These are phyloP conservation scores for Pythium biforme DNA, from an alignment of 352 stramenopile species.

Conservation along the genomic window DNA sequence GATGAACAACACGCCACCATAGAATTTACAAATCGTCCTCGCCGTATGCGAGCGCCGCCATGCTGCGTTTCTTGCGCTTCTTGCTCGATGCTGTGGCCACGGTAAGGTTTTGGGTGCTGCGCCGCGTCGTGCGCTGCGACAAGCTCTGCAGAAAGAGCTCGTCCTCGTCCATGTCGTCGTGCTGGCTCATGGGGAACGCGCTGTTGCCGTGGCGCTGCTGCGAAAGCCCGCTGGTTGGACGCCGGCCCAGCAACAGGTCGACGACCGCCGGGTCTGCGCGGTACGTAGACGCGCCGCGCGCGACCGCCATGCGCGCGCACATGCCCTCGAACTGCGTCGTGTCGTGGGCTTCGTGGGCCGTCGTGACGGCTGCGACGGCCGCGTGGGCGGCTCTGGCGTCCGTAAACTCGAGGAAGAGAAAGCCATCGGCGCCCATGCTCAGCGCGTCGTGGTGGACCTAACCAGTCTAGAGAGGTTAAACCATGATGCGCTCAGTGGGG, in stretches of 20 bases:
- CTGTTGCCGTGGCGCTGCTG: constrained; percentile 33
- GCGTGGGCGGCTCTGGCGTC: constrained; percentile 35
- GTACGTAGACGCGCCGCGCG: constrained; percentile 29
- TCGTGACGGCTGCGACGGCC: constrained; percentile 29
- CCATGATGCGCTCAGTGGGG: too few species aligned
- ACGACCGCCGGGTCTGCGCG: constrained; percentile 37
- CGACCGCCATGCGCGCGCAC: constrained; percentile 42
- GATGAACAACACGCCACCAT: neutral
- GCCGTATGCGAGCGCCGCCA: neutral
- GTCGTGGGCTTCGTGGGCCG: constrained; percentile 33
- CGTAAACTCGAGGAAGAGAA: constrained; percentile 63
- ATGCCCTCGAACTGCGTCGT: constrained; percentile 33
- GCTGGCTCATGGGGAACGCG: constrained; percentile 13
- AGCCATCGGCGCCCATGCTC: constrained; percentile 55
- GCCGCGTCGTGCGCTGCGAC: constrained; percentile 54
- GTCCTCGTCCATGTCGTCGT: constrained; percentile 42
- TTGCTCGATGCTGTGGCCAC: neutral
- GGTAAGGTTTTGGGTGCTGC: constrained; percentile 20
- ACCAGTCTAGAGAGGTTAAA: too few species aligned
- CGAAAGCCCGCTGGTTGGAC: constrained; percentile 40
- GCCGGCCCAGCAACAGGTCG: constrained; percentile 55
- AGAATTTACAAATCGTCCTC: neutral
- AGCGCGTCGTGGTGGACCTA: constrained; percentile 72
- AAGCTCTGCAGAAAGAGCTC: constrained; percentile 76
- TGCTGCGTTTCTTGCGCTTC: constrained; percentile 30